A percentile compares a stretch with the other conserved stretches of the same genome.
Conservation (phyloP, 257 asterid species). For the Cynanchum wilfordii region DNA sequence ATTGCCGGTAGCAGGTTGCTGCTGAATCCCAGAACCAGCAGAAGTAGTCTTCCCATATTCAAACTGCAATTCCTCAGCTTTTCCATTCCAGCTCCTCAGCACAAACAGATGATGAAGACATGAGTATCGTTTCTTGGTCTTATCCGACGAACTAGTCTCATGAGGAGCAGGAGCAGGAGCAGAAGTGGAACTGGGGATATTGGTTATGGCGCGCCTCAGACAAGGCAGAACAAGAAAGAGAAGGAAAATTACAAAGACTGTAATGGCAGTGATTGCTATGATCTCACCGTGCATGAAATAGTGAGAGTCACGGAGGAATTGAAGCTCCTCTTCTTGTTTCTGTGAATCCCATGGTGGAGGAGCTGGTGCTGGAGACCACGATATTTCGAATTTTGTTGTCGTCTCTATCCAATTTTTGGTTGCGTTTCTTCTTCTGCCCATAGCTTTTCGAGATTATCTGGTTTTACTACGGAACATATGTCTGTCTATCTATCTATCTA, state of each 20-base stretch:
- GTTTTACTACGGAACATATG: background rate
- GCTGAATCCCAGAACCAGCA: background rate
- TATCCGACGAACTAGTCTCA: background rate
- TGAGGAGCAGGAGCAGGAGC: background rate
- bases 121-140: background rate
- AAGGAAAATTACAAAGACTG: conserved; percentile 9
- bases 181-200: background rate
- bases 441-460: background rate
- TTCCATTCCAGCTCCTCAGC: background rate
- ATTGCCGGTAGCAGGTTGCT: background rate
- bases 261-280: conserved; percentile 18
- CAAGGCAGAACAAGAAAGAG: conserved; percentile 18
- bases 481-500: too few relatives aligned
- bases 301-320: conserved; percentile 6
- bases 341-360: conserved; percentile 5
- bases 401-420: background rate
- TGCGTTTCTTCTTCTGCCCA: background rate
- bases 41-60: conserved; percentile 1
- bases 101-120: background rate
- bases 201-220: conserved; percentile 3
- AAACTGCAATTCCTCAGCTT: background rate
- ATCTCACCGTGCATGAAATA: conserved; percentile 23
- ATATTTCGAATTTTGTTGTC: background rate
- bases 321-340: background rate
- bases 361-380: conserved; percentile 13